Base-by-base conservation (phyloP, 2,329 filamentous ascomycete genomes). In the Beauveria sp. region DNA sequence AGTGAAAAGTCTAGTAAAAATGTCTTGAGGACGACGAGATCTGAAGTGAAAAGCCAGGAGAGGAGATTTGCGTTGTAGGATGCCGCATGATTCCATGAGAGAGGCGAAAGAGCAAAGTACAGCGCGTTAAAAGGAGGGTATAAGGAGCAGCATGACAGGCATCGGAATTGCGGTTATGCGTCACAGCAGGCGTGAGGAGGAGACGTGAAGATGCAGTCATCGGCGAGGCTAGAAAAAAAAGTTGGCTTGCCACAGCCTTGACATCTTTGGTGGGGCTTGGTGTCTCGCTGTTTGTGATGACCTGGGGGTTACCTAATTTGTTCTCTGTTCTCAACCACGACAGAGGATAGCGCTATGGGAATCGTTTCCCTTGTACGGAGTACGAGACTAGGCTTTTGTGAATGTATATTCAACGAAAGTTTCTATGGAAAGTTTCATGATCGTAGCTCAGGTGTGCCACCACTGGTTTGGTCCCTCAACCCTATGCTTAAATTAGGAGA, bases 31-130 rank as follows among this genome's bases (percentile, higher is more conserved):
- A 49, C 46, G 38, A 51, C 5, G 16, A 3, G 38, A 5, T 34
- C 18, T 52, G 45, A 59, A 30, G 30, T 59, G 56, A 51, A 53
- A 49, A 43, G 40, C 40, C 22, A 42, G 46, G 34, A 51, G 28
- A 38, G 43, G 24, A 61, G 53, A 57, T 9, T 52, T 56, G 38
- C 45, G 52, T 57, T 46, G 59, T 8, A 57, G 45, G 6, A 52
- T 57, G 26, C 43, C 24, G 34, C 59, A 61, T 61, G 52, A 14
- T 61, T 56, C 59, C 59, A 61, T 61, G 59, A 30, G 46, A 18
- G 16, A 34, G 20, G 7, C 16, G 30, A 24, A 51, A n/a, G 24
- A 45, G 26, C 0, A 43, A n/a, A 24, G n/a, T 30, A 49, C 14
- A n/a, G 8, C 10, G 12, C 1, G 20, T 43, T 34, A 26, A 46